Percentiles rank a stretch among this genome's conserved stretches.
These are phyloP conservation scores for Lactarius trivialis DNA, from an alignment of 768 basidiomycete genomes.

Conservation along the genomic window DNA sequence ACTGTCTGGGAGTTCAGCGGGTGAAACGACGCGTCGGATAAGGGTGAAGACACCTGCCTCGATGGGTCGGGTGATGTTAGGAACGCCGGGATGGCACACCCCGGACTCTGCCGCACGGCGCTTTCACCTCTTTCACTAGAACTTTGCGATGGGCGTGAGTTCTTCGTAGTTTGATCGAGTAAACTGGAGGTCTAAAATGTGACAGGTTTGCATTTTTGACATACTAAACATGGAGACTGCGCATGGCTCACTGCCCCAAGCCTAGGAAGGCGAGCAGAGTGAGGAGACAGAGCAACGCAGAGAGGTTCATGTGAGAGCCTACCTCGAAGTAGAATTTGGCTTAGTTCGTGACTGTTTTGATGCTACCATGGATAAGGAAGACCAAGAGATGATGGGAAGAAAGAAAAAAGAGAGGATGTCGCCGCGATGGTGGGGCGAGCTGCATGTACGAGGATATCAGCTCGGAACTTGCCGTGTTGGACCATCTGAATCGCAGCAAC, in stretches of 20 bases:
- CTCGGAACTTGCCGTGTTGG: constrained; percentile 17
- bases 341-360: constrained; percentile 15
- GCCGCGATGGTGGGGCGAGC: background rate
- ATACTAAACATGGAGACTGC: constrained; percentile 14
- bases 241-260: constrained; percentile 10
- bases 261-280: constrained; percentile 18
- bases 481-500: constrained; percentile 7
- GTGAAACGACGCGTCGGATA: background rate
- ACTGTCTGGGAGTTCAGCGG: constrained; percentile 2
- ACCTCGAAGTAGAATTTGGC: constrained; percentile 11
- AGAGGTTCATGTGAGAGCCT: constrained; percentile 3
- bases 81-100: background rate
- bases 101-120: background rate
- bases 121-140: constrained; percentile 13
- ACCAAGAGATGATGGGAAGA: constrained; percentile 5
- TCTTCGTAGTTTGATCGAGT: constrained; percentile 3
- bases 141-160: constrained; percentile 6
- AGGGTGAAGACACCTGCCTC: background rate
- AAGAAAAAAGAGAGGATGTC: constrained; percentile 3
- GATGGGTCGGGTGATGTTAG: constrained; percentile 8
- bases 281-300: constrained; percentile 9
- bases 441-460: background rate
- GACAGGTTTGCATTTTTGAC: constrained; percentile 12
- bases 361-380: constrained; percentile 11
- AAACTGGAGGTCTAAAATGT: background rate